phyloP scores from a whole-genome alignment of 1,284 basidiomycete species.

The Ustilago tritici region DNA sequence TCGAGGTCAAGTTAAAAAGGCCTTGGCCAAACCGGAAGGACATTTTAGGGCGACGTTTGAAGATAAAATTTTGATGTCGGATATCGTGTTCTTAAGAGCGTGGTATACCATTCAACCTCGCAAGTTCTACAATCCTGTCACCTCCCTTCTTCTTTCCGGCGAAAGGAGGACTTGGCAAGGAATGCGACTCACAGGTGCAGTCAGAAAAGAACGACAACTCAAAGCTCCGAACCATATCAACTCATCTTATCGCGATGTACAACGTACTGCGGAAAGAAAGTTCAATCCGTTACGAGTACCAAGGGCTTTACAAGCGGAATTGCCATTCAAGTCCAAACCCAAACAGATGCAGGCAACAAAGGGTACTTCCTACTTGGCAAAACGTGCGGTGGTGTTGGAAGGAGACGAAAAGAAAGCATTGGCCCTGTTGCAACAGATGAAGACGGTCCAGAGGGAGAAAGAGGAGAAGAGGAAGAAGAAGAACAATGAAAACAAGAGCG shows the following conservation, averaged over 20 bases:
- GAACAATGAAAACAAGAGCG: constrained; percentile 40
- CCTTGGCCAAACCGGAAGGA: constrained; percentile 90
- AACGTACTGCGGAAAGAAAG: constrained; percentile 77
- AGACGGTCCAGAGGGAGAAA: constrained; percentile 90
- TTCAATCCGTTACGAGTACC: constrained; percentile 93
- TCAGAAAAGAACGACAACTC: constrained; percentile 84
- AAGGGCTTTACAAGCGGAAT: constrained; percentile 84
- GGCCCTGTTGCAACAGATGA: constrained; percentile 93
- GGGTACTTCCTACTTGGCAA: constrained; percentile 73
- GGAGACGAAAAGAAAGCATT: constrained; percentile 93
- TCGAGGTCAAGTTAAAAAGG: constrained; percentile 96
- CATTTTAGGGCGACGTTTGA: constrained; percentile 96
- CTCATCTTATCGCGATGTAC: constrained; percentile 82
- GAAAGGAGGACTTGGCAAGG: constrained; percentile 72
- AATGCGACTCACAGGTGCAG: constrained; percentile 94
- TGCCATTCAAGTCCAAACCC: constrained; percentile 94
- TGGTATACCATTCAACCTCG: constrained; percentile 97
- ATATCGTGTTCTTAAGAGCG: constrained; percentile 93
- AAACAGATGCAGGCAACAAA: constrained; percentile 77
- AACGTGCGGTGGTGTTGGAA: constrained; percentile 86
- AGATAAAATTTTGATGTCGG: constrained; percentile 96
- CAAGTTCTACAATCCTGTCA: constrained; percentile 96
- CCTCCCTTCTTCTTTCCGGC: constrained; percentile 77
- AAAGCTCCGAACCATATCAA: constrained; percentile 84
- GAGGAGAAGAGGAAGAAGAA: constrained; percentile 78